phyloP scores from a whole-genome alignment of 2,329 filamentous ascomycete species.

The Fusarium solani-melongenae region DNA sequence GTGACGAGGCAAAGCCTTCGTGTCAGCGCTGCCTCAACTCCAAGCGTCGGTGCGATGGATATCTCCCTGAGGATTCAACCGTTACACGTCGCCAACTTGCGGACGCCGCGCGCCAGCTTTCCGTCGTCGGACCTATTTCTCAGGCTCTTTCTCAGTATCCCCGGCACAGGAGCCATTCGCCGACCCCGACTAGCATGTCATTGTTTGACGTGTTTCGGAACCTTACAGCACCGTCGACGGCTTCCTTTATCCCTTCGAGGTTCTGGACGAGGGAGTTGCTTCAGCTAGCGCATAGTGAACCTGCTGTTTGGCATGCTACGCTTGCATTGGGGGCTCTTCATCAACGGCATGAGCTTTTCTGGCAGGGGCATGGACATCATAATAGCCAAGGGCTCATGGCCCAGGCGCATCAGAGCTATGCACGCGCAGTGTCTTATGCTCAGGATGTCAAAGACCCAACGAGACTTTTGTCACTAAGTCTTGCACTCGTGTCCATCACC shows the following conservation, averaged over 20 bases:
- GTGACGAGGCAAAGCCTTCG: constrained; percentile 47
- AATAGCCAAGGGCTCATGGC: constrained; percentile 13
- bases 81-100: constrained; percentile 48
- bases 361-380: constrained; percentile 11
- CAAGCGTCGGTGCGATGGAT: constrained; percentile 50
- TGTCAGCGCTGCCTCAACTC: constrained; percentile 43
- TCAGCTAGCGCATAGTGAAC: constrained; percentile 49
- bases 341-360: constrained; percentile 36
- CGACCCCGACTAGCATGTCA: constrained; percentile 25
- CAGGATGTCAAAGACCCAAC: constrained; percentile 40
- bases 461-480: constrained; percentile 46
- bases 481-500: constrained; percentile 47
- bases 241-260: constrained; percentile 41
- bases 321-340: constrained; percentile 51
- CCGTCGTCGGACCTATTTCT: constrained; percentile 45
- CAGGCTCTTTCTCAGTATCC: constrained; percentile 37
- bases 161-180: neutral
- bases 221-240: constrained; percentile 44
- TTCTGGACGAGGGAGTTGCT: constrained; percentile 49
- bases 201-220: constrained; percentile 51
- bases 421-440: constrained; percentile 43
- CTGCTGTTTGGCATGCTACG: constrained; percentile 50
- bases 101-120: constrained; percentile 41
- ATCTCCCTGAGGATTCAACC: constrained; percentile 37
- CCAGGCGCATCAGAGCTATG: constrained; percentile 44